These are phyloP conservation scores for Mycena metata DNA, from an alignment of 768 basidiomycete genomes.

Conservation along the genomic window DNA sequence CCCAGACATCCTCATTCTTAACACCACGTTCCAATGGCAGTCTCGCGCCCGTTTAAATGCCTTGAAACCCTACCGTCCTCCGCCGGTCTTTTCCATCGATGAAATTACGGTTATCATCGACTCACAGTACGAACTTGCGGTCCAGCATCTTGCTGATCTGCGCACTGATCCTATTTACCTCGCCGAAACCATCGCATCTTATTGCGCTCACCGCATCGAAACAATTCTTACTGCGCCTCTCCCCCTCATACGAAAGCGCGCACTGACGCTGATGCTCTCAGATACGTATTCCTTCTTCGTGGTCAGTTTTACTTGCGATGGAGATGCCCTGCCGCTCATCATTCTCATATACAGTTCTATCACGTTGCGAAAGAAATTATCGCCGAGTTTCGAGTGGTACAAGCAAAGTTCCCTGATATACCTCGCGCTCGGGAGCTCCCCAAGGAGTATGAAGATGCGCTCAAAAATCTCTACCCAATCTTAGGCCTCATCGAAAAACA, in stretches of 20 bases:
- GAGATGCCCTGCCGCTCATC: background rate
- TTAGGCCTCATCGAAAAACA: conserved; percentile 2
- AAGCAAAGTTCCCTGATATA: conserved; percentile 4
- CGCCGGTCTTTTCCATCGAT: conserved; percentile 19
- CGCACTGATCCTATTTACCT: conserved; percentile 28
- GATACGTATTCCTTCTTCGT: conserved; percentile 16
- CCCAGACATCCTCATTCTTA: conserved; percentile 10
- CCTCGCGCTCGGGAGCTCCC: conserved; percentile 22
- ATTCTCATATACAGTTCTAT: conserved; percentile 5
- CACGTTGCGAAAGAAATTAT: conserved; percentile 11
- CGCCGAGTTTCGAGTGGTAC: conserved; percentile 11
- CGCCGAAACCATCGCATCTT: conserved; percentile 17
- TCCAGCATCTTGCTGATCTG: conserved; percentile 25
- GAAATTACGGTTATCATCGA: conserved; percentile 5
- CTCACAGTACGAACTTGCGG: conserved; percentile 25
- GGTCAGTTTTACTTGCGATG: background rate
- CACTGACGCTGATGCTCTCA: conserved; percentile 15
- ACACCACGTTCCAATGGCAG: conserved; percentile 23
- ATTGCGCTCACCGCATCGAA: conserved; percentile 26
- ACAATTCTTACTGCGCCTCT: conserved; percentile 1
- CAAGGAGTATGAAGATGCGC: conserved; percentile 13
- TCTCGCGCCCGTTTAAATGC: conserved; percentile 19
- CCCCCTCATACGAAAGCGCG: conserved; percentile 15
- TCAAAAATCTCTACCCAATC: conserved; percentile 14
- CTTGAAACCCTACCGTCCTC: conserved; percentile 20